Evolutionary conservation across 495 filamentous ascomycete species (phyloP).

Genomic region (Saxophila tyrrhenica): DNA sequence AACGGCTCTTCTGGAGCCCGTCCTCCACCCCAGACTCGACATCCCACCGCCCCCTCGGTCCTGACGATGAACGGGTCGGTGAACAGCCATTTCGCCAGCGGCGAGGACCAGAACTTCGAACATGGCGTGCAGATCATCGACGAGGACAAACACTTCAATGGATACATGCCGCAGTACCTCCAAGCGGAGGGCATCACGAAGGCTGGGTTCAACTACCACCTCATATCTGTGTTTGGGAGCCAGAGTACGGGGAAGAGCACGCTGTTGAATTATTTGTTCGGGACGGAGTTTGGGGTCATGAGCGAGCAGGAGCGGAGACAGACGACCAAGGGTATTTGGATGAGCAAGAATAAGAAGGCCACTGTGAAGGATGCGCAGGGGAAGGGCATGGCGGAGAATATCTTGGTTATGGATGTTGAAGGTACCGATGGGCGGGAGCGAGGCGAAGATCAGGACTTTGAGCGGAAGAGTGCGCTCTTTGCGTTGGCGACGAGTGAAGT

Average conservation of each 20-base stretch:
- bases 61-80: slow-evolving; percentile 73
- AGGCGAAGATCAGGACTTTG: slow-evolving; percentile 97
- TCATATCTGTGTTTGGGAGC: slow-evolving; percentile 96
- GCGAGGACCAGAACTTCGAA: slow-evolving; percentile 64
- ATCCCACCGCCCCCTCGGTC: slow-evolving; percentile 38
- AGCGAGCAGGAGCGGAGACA: slow-evolving; percentile 79
- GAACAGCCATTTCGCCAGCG: slow-evolving; percentile 87
- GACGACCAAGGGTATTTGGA: slow-evolving; percentile 98
- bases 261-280: slow-evolving; percentile 88
- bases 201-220: slow-evolving; percentile 95
- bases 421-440: slow-evolving; percentile 94
- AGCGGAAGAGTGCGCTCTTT: slow-evolving; percentile 94
- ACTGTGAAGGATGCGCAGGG: slow-evolving; percentile 24
- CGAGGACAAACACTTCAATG: slow-evolving; percentile 89
- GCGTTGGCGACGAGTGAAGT: slow-evolving; percentile 96
- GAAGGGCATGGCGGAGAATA: slow-evolving; percentile 79
- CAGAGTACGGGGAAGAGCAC: slow-evolving; percentile 99
- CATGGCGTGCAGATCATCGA: slow-evolving; percentile 96
- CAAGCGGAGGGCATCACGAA: slow-evolving; percentile 63
- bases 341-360: slow-evolving; percentile 83
- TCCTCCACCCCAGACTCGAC: not conserved
- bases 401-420: slow-evolving; percentile 98
- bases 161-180: slow-evolving; percentile 72
- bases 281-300: slow-evolving; percentile 95
- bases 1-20: slow-evolving; percentile 3